Evolutionary conservation across 345 rosid species (phyloP), one percentile per base, ranked within the genome.

Genomic region (Cardamine occulta): DNA sequence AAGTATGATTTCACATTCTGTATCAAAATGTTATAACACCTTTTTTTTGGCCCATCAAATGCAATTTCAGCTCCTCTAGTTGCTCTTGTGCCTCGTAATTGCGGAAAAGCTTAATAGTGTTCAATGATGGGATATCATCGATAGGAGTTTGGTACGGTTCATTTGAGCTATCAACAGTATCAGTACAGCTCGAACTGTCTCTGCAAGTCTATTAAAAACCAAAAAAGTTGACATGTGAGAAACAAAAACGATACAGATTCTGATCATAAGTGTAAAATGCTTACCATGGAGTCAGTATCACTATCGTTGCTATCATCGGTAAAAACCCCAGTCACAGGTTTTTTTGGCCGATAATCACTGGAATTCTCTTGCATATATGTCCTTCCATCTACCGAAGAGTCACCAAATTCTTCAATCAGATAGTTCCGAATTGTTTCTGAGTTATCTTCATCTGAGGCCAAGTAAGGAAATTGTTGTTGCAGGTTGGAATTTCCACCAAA

Each of bases 221-320:
- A 63, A 40, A 7, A 63, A 28, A 4, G 6, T 18, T 32, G 3
- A 8, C 3, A 3, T 19, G 13, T 42, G 4, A 64, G 56, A 63
- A 62, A 63, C 21, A 52, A 4, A 52, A 32, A 45, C 1, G 13
- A 72, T 32, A 39, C 2, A 63, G 12, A 26, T 52, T 26, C 32
- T 52, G 34, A 29, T 18, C 10, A 17, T 63, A 19, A 3, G n/a
- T 63, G 63, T 40, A 21, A 40, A 12, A 24, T 29, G 28, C 6
- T 65, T 74, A 74, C 77, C 71, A 12, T 64, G 44, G 77, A 74
- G 64, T 56, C 71, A 45, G 64, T 44, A 37, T 74, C 71, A 32
- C 4, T 4, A 64, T 65, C 71, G 56, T 63, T 29, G 70, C 64
- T 52, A 29, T 19, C 23, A 64, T 23, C 37, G 1, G 48, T 0